These are phyloP conservation scores for Aurantiochytrium sp. DNA, from an alignment of 108 stramenopile genomes.

Conservation along the genomic window DNA sequence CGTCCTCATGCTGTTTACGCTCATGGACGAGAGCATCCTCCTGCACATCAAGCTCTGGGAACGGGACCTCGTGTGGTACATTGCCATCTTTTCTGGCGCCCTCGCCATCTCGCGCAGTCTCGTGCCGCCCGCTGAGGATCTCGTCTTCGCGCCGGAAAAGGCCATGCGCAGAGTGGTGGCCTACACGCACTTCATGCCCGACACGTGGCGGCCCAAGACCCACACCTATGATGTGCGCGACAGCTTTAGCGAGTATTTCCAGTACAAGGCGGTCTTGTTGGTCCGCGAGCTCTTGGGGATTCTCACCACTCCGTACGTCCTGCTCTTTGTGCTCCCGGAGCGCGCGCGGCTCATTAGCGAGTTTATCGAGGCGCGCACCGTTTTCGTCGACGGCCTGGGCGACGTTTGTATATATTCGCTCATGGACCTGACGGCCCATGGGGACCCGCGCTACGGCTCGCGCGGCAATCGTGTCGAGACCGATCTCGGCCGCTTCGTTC, in stretches of 20 bases:
- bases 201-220: background rate
- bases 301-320: background rate
- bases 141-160: constrained; percentile 5
- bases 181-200: background rate
- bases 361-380: constrained; percentile 1
- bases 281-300: background rate
- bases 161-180: background rate
- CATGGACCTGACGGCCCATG: background rate
- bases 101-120: constrained; percentile 17
- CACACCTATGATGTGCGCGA: constrained; percentile 13
- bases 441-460: background rate
- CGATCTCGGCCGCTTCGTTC: background rate
- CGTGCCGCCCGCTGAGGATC: background rate
- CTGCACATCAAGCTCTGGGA: constrained; percentile 83
- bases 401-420: background rate
- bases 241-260: background rate
- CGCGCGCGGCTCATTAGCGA: background rate
- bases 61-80: constrained; percentile 59
- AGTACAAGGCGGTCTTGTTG: background rate
- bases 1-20: constrained; percentile 75
- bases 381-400: background rate
- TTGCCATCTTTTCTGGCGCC: constrained; percentile 15
- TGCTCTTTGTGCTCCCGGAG: background rate
- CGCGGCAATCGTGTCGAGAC: background rate
- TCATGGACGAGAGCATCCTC: constrained; percentile 84